Conservation (phyloP, 2,329 filamentous ascomycete genomes). For the Fusarium decemcellulare region DNA sequence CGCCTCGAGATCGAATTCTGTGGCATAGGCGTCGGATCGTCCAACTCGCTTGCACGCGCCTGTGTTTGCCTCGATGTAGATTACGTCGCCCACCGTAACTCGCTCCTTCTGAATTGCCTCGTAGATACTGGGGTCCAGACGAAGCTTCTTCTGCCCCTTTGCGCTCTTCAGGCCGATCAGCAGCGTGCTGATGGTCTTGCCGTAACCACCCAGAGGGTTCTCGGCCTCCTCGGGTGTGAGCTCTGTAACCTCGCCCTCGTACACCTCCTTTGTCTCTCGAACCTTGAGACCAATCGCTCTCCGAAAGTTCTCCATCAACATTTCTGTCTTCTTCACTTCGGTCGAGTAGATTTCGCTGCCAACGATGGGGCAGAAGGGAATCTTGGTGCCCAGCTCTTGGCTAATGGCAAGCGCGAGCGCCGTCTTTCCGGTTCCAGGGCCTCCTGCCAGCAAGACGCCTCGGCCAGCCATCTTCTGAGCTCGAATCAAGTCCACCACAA, state of each 20-base stretch:
- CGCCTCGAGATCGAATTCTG: constrained; percentile 97
- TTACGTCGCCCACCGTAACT: constrained; percentile 95
- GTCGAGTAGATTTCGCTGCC: constrained; percentile 98
- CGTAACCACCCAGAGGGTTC: constrained; percentile 96
- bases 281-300: constrained; percentile 96
- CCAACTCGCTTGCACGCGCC: constrained; percentile 98
- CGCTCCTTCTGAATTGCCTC: constrained; percentile 99
- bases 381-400: constrained; percentile 97
- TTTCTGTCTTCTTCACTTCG: constrained; percentile 99
- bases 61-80: constrained; percentile 99
- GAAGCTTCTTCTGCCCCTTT: constrained; percentile 97
- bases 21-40: constrained; percentile 95
- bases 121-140: constrained; percentile 97
- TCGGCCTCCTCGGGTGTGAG: constrained; percentile 98
- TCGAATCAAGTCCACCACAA: constrained; percentile 95
- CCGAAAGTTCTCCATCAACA: constrained; percentile 99
- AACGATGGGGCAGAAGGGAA: constrained; percentile 98
- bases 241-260: constrained; percentile 98
- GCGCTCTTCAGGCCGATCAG: constrained; percentile 95
- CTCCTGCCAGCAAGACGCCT: constrained; percentile 92
- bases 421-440: constrained; percentile 97
- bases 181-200: constrained; percentile 96
- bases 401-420: constrained; percentile 95
- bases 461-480: constrained; percentile 98
- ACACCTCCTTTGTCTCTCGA: constrained; percentile 98